Evolutionary conservation across 2,329 filamentous ascomycete species (phyloP), one percentile per base, ranked within the genome.

Genomic region (Exophiala xenobiotica): DNA sequence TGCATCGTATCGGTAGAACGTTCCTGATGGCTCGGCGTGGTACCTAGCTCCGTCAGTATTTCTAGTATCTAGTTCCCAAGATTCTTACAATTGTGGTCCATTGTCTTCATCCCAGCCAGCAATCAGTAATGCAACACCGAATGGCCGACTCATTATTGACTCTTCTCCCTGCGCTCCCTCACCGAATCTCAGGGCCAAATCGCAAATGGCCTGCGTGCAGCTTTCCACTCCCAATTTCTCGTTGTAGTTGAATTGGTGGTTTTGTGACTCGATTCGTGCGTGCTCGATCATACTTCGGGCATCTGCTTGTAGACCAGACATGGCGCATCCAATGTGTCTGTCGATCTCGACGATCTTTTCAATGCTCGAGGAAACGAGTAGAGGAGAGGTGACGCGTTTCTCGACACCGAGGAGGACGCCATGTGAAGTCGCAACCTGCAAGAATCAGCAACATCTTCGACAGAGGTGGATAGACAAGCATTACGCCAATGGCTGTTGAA

Each of bases 321-420:
- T 99, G 75, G 93, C 93, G 76, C 93, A 97, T 67, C 93, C 93
- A 65, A 99, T 96, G 78, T 99, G 93, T 69, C 88, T 85, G 78
- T 99, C 93, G 71, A 99, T 97, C 74, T 99, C 93, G 72, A 99
- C 92, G 66, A 99, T 97, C 83, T 99, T 99, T 76, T 99, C 93
- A 66, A 99, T 93, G 33, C 91, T 96, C 40, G 89, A 95, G 24
- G 93, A 95, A 75, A 97, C 93, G 67, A 99, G 89, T 57, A 99
- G 87, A 56, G 92, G 95, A 52, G 90, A 96, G 56, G 93, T 99
- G 65, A 99, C 93, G 67, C 93, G 91, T 83, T 99, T 99, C 78
- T 99, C 93, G 60, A 99, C 93, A 63, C 93, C 93, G 45, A 99
- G 86, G 68, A 99, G 87, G 57, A 97, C 91, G 67, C 93, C 93